Conservation (phyloP, 2,329 filamentous ascomycete species). For the Zymoseptoria pseudotritici region DNA sequence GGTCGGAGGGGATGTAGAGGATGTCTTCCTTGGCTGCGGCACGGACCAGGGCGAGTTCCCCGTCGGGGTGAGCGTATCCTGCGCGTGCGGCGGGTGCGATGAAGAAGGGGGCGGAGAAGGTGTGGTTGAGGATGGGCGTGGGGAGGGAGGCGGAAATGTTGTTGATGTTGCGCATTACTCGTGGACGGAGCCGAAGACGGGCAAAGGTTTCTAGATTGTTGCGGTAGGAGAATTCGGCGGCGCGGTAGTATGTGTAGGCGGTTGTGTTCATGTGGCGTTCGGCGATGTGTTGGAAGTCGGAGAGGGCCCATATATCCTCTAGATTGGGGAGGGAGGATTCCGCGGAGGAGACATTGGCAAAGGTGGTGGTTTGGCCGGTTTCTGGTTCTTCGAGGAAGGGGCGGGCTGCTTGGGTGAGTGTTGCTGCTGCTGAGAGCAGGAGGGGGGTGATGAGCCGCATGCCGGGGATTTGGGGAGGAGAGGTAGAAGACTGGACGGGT, state of each 20-base stretch:
- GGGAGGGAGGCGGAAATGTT: constrained; percentile 19
- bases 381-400: constrained; percentile 10
- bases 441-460: neutral
- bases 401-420: constrained; percentile 9
- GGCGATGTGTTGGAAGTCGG: constrained; percentile 13
- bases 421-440: constrained; percentile 1
- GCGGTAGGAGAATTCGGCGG: constrained; percentile 23
- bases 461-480: too few relatives aligned
- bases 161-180: constrained; percentile 19
- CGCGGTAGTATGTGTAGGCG: constrained; percentile 23
- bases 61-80: constrained; percentile 64
- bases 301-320: constrained; percentile 5
- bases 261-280: constrained; percentile 11
- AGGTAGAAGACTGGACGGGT: neutral
- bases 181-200: constrained; percentile 13
- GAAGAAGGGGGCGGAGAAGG: constrained; percentile 79
- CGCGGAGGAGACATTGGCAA: neutral
- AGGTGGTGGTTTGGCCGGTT: constrained; percentile 2
- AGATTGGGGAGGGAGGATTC: constrained; percentile 9
- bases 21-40: constrained; percentile 43
- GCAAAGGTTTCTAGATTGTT: constrained; percentile 23
- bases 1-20: constrained; percentile 42
- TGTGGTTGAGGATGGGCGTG: constrained; percentile 85
- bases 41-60: constrained; percentile 34
- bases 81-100: constrained; percentile 83